Evolutionary conservation across 768 basidiomycete species (phyloP), one percentile per base, ranked within the genome.

Genomic region (Pisolithus albus): DNA sequence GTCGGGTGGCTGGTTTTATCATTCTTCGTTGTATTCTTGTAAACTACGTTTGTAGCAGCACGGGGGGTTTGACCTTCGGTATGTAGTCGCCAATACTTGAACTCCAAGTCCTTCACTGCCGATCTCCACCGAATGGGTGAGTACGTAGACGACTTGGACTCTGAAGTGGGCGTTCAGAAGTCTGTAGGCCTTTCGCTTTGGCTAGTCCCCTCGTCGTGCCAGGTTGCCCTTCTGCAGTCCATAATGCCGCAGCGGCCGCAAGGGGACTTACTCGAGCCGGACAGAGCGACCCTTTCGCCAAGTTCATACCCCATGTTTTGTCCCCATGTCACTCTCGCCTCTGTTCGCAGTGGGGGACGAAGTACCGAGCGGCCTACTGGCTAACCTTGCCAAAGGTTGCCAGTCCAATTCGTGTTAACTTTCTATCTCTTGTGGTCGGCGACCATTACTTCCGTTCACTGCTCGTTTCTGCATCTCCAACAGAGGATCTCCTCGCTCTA

Each of bases 361-460:
- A 19, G 70, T 16, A 56, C 71, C 10, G 55, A 68, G 16, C 54
- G 64, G 13, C 68, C 18, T 82, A 26, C 66, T 74, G 4, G 59
- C 67, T 1, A 67, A 76, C 6, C 56, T 83, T 16, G 72, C 77
- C 7, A 10, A 54, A 7, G 53, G 54, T 11, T 67, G 72, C 23
- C 55, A 52, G 5, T 58, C 67, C 67, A 7, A 55, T 86, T 32
- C 59, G 61, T 15, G 66, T 79, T 57, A 54, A 65, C 28, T 88
- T 89, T 63, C 61, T 70, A 51, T 72, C 76, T 1, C 70, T 89
- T 44, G 72, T 76, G 18, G 71, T 79, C 5, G 82, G 84, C 36
- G 68, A 74, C 36, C 78, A 80, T 58, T 90, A 83, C 68, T 88
- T 80, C 64, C 81, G 83, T 57, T 87, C 86, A 0, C 82, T 89